Percentiles rank a stretch among this genome's conserved stretches.
Conservation (phyloP, 345 rosid species). For the Rhizophora apiculata region DNA sequence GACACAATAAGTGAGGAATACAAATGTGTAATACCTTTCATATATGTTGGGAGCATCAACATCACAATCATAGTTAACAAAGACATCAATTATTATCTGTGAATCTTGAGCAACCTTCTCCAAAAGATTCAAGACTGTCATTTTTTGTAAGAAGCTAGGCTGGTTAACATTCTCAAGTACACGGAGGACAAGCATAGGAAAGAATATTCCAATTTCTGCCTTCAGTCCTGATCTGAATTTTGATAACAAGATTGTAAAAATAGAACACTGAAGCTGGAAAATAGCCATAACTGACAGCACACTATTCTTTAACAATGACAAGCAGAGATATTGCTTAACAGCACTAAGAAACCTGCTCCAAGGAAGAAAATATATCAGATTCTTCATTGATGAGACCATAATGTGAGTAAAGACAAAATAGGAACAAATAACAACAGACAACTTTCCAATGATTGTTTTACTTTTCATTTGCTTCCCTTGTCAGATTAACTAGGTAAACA, state of each 20-base stretch:
- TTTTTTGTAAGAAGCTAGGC: slow-evolving; percentile 96
- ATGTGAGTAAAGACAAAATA: no score
- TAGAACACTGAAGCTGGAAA: slow-evolving; percentile 94
- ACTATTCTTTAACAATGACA: slow-evolving; percentile 91
- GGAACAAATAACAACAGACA: no score
- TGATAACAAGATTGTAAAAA: slow-evolving; percentile 65
- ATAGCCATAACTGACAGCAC: slow-evolving; percentile 89
- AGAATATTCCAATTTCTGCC: slow-evolving; percentile 89
- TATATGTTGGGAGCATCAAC: slow-evolving; percentile 91
- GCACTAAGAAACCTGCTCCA: slow-evolving; percentile 79
- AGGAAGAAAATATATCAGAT: slow-evolving; percentile 15
- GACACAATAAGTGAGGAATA: background rate
- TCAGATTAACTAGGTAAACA: no score
- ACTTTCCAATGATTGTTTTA: no score
- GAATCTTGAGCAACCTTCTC: slow-evolving; percentile 80
- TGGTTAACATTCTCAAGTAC: slow-evolving; percentile 95
- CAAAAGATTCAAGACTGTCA: slow-evolving; percentile 83
- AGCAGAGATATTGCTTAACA: slow-evolving; percentile 81
- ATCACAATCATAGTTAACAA: slow-evolving; percentile 94
- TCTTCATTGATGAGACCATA: background rate
- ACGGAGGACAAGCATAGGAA: slow-evolving; percentile 92
- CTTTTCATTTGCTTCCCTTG: no score
- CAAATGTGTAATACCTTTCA: slow-evolving; percentile 63
- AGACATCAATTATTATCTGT: slow-evolving; percentile 74
- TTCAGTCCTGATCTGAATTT: slow-evolving; percentile 84